phyloP scores from a whole-genome alignment of 2,329 filamentous ascomycete genomes.

The Biscogniauxia mediterranea region DNA sequence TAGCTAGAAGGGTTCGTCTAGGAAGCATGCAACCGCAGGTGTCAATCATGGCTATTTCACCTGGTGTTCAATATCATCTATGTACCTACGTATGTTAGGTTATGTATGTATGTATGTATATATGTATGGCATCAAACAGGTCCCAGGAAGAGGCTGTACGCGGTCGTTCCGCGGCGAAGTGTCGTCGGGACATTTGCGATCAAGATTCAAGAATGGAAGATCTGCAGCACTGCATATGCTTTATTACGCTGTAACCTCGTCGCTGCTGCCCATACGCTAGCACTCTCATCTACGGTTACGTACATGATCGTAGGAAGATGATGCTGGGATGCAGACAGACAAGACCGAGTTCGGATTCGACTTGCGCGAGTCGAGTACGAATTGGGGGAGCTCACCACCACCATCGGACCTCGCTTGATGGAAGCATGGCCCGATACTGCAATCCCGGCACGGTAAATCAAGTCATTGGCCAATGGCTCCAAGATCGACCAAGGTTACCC shows the following conservation, averaged over 20 bases:
- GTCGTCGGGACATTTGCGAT: conserved; percentile 4
- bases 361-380: conserved; percentile 1
- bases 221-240: conserved; percentile 21
- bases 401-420: conserved; percentile 17
- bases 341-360: conserved; percentile 22
- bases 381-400: conserved; percentile 14
- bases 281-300: conserved; percentile 11
- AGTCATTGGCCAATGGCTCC: conserved; percentile 33
- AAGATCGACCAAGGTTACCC: conserved; percentile 30
- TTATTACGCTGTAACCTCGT: conserved; percentile 1
- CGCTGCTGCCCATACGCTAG: neutral
- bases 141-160: neutral
- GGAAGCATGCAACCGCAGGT: neutral
- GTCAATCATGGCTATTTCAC: neutral
- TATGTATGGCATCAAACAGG: neutral
- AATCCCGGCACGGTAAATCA: conserved; percentile 29
- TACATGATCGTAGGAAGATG: conserved; percentile 14
- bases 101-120: neutral
- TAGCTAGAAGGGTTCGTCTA: neutral
- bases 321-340: neutral
- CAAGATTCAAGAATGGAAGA: conserved; percentile 14
- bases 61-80: neutral
- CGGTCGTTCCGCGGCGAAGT: neutral
- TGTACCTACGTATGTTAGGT: too few relatives aligned
- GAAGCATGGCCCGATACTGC: conserved; percentile 27